A percentile compares a stretch with the other conserved stretches of the same genome.
These are phyloP conservation scores for Fusarium sp. DNA, from an alignment of 2,329 filamentous ascomycete species.

Conservation along the genomic window DNA sequence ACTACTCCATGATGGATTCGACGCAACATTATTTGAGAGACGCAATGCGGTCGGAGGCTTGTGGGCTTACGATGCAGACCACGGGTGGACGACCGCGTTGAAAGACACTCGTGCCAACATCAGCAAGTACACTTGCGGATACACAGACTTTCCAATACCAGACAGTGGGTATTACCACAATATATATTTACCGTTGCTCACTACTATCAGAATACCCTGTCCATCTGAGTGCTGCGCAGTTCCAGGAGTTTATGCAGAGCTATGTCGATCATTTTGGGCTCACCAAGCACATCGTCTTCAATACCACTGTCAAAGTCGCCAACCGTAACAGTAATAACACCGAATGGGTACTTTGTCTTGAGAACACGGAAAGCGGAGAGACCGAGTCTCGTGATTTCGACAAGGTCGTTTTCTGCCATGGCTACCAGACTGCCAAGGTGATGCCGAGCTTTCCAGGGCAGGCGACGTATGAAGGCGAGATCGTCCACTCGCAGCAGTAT, in stretches of 20 bases:
- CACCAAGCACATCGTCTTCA: slow-evolving; percentile 5
- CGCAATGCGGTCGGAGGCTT: slow-evolving; percentile 8
- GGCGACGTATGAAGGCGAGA: background rate
- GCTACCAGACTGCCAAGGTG: slow-evolving; percentile 15
- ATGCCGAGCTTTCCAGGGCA: slow-evolving; percentile 26
- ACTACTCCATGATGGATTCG: slow-evolving; percentile 19
- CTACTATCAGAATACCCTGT: slow-evolving; percentile 1
- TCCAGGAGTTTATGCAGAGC: slow-evolving; percentile 28
- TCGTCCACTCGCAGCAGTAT: slow-evolving; percentile 27
- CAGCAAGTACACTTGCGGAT: slow-evolving; percentile 32
- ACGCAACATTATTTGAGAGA: slow-evolving; percentile 12
- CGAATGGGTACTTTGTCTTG: slow-evolving; percentile 11
- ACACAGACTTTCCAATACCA: slow-evolving; percentile 26
- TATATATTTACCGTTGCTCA: background rate
- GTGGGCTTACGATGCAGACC: slow-evolving; percentile 11
- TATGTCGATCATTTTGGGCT: slow-evolving; percentile 18
- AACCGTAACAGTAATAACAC: slow-evolving; percentile 5
- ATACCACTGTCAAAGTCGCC: background rate
- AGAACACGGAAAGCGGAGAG: background rate
- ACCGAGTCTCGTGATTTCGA: slow-evolving; percentile 5
- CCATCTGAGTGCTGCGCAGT: slow-evolving; percentile 10
- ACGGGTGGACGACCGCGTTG: slow-evolving; percentile 22
- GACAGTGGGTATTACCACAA: background rate
- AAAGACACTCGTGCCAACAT: slow-evolving; percentile 9
- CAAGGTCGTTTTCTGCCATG: slow-evolving; percentile 29